Base-by-base conservation (phyloP, 805 yeast genomes). In the Hermanozyma aechmeae region DNA sequence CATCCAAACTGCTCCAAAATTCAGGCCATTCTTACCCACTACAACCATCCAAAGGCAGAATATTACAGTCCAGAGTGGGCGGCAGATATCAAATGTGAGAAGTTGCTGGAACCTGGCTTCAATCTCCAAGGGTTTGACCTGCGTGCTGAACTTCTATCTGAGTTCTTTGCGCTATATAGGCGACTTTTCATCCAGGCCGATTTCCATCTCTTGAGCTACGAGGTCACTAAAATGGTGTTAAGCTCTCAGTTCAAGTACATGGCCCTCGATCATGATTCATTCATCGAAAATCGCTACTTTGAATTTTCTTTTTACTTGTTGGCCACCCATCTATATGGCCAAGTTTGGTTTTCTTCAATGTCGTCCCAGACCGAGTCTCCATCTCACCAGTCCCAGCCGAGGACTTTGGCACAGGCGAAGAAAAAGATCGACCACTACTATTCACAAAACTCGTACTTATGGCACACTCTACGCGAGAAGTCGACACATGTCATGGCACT, bases 251-350 rank as follows among this genome's bases (percentile, higher is more conserved):
- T 57, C 35, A 25, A 42, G 13, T 38, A 41, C 12, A 58, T 51
- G 21, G 55, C 58, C 6, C 32, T 37, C 13, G 43, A 41, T 24
- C 30, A 35, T 16, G 32, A 29, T 9, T 47, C 38, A 20, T 43
- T 53, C 26, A 34, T 34, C 11, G 30, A 33, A 6, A 57, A 53
- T 38, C 30, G 40, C 17, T 53, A 40, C 37, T 32, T 57, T 18
- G 60, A 58, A 38, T 49, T 41, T 28, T 37, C 46, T 16, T 51
- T 53, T 27, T 45, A 43, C 28, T 59, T 53, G 27, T 45, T 44
- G 18, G 27, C 44, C 4, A 33, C 43, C 10, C 33, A 39, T 7
- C 28, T 53, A 2, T 48, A 42, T 35, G 45, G 42, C 16, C 39
- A 30, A 30, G 27, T 46, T 11, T 49, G 55, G 51, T 49, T 46